phyloP scores from a whole-genome alignment of 106 monocot species.

The Dioscorea zingiberensis region DNA sequence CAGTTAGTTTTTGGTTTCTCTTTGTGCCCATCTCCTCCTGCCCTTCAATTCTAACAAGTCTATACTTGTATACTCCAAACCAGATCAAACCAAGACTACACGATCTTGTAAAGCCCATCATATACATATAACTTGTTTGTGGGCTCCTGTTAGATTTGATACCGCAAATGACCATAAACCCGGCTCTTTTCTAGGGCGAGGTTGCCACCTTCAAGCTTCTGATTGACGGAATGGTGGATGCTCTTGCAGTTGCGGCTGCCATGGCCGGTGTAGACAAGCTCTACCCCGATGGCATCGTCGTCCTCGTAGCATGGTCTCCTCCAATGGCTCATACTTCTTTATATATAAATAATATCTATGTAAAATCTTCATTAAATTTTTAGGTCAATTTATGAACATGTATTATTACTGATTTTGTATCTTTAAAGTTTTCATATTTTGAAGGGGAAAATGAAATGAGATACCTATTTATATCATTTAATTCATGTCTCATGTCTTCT shows the following conservation, averaged over 20 bases:
- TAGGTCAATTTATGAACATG: too few relatives aligned
- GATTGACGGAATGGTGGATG: slow-evolving; percentile 22
- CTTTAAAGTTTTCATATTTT: too few relatives aligned
- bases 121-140: slow-evolving; percentile 47
- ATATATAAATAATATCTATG: too few relatives aligned
- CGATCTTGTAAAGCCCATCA: slow-evolving; percentile 63
- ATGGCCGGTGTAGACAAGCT: slow-evolving; percentile 63
- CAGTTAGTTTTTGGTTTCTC: too few relatives aligned
- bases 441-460: too few relatives aligned
- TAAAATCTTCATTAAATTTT: too few relatives aligned
- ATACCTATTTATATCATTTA: too few relatives aligned
- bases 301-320: slow-evolving; percentile 87
- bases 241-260: slow-evolving; percentile 44
- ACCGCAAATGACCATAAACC: slow-evolving; percentile 59
- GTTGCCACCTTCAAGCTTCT: slow-evolving; percentile 67
- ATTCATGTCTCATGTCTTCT: too few relatives aligned
- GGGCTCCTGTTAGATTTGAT: slow-evolving; percentile 34
- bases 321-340: too few relatives aligned
- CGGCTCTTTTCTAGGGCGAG: slow-evolving; percentile 57
- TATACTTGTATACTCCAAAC: slow-evolving; percentile 73
- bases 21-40: slow-evolving; percentile 66
- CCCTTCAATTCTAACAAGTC: slow-evolving; percentile 47
- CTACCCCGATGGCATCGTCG: slow-evolving; percentile 54
- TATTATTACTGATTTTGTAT: too few relatives aligned
- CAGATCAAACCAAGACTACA: slow-evolving; percentile 61